These are phyloP conservation scores for Fabrea salina DNA, from an alignment of 169 alveolate genomes.

Conservation along the genomic window DNA sequence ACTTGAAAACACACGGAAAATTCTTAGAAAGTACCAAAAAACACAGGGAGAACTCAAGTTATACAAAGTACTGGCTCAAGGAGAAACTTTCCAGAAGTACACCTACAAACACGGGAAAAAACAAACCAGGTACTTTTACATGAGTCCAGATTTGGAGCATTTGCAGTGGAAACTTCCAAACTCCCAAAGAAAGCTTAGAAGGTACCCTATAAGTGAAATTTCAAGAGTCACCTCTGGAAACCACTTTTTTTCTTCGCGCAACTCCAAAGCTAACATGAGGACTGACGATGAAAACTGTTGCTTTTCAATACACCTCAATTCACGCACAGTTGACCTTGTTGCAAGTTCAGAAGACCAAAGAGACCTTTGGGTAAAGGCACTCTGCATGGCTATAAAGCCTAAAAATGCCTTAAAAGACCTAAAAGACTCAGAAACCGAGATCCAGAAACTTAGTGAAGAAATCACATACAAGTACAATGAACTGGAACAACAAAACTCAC, in stretches of 20 bases:
- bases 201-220: neutral
- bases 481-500: no score
- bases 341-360: neutral
- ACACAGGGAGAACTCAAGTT: neutral
- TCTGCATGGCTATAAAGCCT: neutral
- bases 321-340: neutral
- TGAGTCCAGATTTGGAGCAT: neutral
- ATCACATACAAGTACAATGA: no score
- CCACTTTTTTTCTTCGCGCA: neutral
- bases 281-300: neutral
- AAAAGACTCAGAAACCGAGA: no score
- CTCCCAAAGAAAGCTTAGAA: neutral
- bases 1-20: no score
- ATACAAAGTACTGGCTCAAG: neutral
- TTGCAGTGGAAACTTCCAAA: constrained; percentile 23
- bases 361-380: neutral
- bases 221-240: neutral
- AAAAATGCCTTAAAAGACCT: neutral
- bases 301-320: neutral
- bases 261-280: neutral
- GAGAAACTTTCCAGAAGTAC: neutral
- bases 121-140: neutral
- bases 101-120: constrained; percentile 13
- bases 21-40: neutral
- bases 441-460: no score